Evolutionary conservation across 495 filamentous ascomycete genomes (phyloP), one percentile per base, ranked within the genome.

Genomic region (Penicillium cinerascens): DNA sequence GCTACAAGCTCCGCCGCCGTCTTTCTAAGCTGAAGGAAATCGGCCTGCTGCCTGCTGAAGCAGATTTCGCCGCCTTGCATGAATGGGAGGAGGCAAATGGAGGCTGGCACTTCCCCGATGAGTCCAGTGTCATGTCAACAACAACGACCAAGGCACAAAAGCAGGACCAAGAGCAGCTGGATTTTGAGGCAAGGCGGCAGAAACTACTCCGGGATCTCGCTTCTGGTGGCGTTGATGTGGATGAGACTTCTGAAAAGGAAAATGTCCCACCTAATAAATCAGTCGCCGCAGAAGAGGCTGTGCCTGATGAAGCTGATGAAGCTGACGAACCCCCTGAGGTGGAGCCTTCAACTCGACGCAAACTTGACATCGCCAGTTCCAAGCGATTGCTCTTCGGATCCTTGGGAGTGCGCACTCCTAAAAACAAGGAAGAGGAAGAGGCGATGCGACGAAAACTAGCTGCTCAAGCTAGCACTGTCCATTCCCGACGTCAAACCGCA

Each of bases 301-400:
- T 36, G 7, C 21, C 48, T 42, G 47, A 44, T 40, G 53, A 57
- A 10, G n/a, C n/a, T n/a, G 15, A 52, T 40, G 49, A 58, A 25
- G 11, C 17, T n/a, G 15, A 52, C 37, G 49, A 58, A 25, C 8
- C 17, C 8, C 36, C 22, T 17, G 55, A 61, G 3, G 56, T 60
- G 17, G 61, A 62, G 13, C 44, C 51, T 6, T 52, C 63, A 3
- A 66, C 62, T 36, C 66, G 73, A 53, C 76, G 78, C 49, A 71
- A 73, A 1, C 62, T 90, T 17, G 86, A 92, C 59, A 55, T 89
- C 3, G 80, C 72, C 8, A 84, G 86, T 50, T 82, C 82, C 4
- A 78, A 80, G 38, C 75, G 88, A 52, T 63, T 92, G 54, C 60
- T 93, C 0, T 91, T 91, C 58, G 83, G 84, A 17, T 82, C 86